Evolutionary conservation across 2,329 filamentous ascomycete species (phyloP), one percentile per base, ranked within the genome.

Genomic region (Didymella segeticola): DNA sequence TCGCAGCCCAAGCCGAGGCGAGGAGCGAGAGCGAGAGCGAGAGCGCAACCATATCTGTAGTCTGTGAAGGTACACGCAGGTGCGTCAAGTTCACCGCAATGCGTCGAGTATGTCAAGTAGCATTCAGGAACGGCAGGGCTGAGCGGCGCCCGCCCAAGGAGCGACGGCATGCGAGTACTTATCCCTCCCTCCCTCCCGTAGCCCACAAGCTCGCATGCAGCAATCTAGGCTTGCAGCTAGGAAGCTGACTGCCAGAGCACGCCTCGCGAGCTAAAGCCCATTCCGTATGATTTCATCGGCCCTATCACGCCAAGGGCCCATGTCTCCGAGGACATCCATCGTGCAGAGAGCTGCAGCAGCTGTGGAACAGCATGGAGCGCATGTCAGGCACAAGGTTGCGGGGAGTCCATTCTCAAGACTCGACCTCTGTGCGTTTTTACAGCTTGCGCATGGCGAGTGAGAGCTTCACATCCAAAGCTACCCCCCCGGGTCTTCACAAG

Each of bases 11-110:
- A 47, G 63, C 66, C 25, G 63, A 58, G 30, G 47, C 43, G 59
- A 71, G 31, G 25, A 66, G 37, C 15, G 63, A 58, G 6, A 70
- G 38, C 15, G 63, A 58, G 6, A 70, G 38, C 36, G 58, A 60
- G 31, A 66, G 65, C 10, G 63, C 58, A 25, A 68, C 53, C 72
- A 75, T 75, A 38, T 62, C 50, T 49, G 31, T 53, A 42, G 49
- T 38, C 26, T 23, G 52, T 37, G 34, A 23, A 37, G 34, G 17
- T n/a, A n/a, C n/a, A n/a, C n/a, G n/a, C n/a, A n/a, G n/a, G n/a
- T n/a, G n/a, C n/a, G n/a, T n/a, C n/a, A n/a, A n/a, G n/a, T n/a
- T n/a, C n/a, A n/a, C n/a, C n/a, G n/a, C n/a, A n/a, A n/a, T n/a
- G n/a, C n/a, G n/a, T n/a, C n/a, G n/a, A n/a, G n/a, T n/a, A n/a